Percentiles rank a stretch among this genome's conserved stretches.
Conservation (phyloP, 768 basidiomycete species). For the Tephrocybe sp. region DNA sequence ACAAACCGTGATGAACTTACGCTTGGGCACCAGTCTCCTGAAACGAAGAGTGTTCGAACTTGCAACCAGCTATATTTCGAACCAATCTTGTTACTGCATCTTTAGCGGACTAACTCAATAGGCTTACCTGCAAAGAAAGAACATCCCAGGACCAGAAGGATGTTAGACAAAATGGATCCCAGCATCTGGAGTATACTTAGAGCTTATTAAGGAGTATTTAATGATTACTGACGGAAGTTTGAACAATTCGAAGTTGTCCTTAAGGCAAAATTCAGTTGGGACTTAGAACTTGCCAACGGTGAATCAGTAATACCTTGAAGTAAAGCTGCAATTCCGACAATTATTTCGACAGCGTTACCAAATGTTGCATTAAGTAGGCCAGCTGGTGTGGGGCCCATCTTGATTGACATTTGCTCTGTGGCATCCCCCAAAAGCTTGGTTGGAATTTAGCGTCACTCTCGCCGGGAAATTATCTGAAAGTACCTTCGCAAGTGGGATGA, state of each 20-base stretch:
- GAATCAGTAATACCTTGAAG: slow-evolving; percentile 52
- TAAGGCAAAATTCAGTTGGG: slow-evolving; percentile 4
- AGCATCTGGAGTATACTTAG: slow-evolving; percentile 54
- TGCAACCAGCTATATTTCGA: slow-evolving; percentile 52
- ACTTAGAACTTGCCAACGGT: background rate
- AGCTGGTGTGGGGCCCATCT: slow-evolving; percentile 81
- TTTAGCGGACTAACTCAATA: too few species aligned
- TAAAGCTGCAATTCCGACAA: slow-evolving; percentile 84
- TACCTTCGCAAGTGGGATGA: slow-evolving; percentile 86
- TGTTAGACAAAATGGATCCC: slow-evolving; percentile 76
- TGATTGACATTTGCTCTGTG: slow-evolving; percentile 76
- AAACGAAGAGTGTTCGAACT: slow-evolving; percentile 67
- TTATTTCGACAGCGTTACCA: slow-evolving; percentile 85
- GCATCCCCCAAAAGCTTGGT: slow-evolving; percentile 71
- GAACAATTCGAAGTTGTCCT: slow-evolving; percentile 86
- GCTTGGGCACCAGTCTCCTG: slow-evolving; percentile 85
- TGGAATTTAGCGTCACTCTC: slow-evolving; percentile 3
- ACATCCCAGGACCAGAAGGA: too few species aligned
- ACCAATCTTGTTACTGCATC: too few species aligned
- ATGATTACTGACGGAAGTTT: slow-evolving; percentile 66
- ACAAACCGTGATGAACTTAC: slow-evolving; percentile 36
- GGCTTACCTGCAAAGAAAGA: too few species aligned
- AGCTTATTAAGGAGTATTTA: background rate
- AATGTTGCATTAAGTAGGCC: slow-evolving; percentile 86
- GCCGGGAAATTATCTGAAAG: background rate